Percentiles rank a stretch among this genome's conserved stretches.
Conservation (phyloP, 2,329 filamentous ascomycete species). For the Cylindrodendrum hubeiense region DNA sequence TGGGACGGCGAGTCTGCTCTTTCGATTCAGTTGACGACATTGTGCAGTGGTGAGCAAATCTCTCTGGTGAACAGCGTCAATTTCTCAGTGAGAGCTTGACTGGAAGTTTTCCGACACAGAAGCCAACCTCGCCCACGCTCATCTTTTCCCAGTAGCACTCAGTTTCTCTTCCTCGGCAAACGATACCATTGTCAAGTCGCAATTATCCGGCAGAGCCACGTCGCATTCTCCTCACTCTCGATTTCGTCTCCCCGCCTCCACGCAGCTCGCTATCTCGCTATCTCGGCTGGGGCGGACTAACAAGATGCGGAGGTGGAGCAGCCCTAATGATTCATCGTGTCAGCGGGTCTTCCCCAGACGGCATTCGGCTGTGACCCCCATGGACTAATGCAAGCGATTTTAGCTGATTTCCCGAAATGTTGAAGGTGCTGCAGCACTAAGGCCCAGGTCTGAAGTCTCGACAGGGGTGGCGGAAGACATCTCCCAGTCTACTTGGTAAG, state of each 20-base stretch:
- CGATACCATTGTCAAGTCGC: not conserved
- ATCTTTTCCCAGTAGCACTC: not conserved
- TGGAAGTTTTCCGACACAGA: not conserved
- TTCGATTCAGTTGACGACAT: not conserved
- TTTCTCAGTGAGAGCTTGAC: not conserved
- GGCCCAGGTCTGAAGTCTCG: not conserved
- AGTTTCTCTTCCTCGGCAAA: conserved; percentile 4
- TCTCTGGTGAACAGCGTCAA: not conserved
- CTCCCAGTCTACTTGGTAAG: conserved; percentile 22
- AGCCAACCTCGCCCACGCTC: not conserved
- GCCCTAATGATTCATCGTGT: conserved; percentile 29
- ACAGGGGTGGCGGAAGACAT: conserved; percentile 27
- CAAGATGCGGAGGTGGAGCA: conserved; percentile 2
- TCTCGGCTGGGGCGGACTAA: not conserved
- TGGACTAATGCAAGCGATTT: conserved; percentile 11
- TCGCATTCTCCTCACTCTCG: conserved; percentile 1
- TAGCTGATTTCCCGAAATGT: not conserved
- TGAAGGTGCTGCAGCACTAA: not conserved
- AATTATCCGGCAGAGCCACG: not conserved
- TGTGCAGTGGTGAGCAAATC: not conserved
- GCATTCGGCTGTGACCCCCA: not conserved
- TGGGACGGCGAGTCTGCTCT: conserved; percentile 25
- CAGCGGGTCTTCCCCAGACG: conserved; percentile 4
- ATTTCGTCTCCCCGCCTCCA: not conserved
- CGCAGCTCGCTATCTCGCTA: conserved; percentile 1